Evolutionary conservation across 345 rosid species (phyloP).

Genomic region (Geranium brycei): DNA sequence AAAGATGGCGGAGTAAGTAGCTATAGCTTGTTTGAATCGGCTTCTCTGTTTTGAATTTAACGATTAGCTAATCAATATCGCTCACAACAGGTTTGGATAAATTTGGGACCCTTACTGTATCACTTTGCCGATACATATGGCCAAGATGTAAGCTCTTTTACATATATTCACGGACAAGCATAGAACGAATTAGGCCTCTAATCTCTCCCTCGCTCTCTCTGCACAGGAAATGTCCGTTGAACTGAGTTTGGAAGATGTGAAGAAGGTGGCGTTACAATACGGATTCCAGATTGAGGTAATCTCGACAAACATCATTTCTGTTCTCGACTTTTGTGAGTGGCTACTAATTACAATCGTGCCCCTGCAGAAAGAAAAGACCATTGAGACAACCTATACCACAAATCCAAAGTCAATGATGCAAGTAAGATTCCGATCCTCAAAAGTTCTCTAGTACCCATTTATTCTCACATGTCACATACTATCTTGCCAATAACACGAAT

Average conservation of each 20-base stretch:
- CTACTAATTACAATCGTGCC: not conserved
- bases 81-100: slow-evolving; percentile 76
- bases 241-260: slow-evolving; percentile 88
- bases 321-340: not conserved
- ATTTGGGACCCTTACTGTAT: slow-evolving; percentile 82
- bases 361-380: slow-evolving; percentile 59
- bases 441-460: not conserved
- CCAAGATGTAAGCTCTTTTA: slow-evolving; percentile 51
- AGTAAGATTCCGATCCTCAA: slow-evolving; percentile 24
- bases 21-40: slow-evolving; percentile 10
- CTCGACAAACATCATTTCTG: not conserved
- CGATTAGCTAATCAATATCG: slow-evolving; percentile 10
- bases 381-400: slow-evolving; percentile 78
- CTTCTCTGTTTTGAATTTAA: not conserved
- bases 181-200: not conserved
- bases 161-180: not conserved
- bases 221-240: slow-evolving; percentile 90
- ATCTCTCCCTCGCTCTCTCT: not conserved
- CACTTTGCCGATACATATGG: slow-evolving; percentile 85
- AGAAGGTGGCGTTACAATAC: slow-evolving; percentile 57
- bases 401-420: slow-evolving; percentile 93
- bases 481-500: not conserved
- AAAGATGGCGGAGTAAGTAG: slow-evolving; percentile 85
- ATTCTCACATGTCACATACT: not conserved
- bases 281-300: slow-evolving; percentile 71